Evolutionary conservation across 306 rosid genomes (phyloP).

Genomic region (Trichosanthes truncata): DNA sequence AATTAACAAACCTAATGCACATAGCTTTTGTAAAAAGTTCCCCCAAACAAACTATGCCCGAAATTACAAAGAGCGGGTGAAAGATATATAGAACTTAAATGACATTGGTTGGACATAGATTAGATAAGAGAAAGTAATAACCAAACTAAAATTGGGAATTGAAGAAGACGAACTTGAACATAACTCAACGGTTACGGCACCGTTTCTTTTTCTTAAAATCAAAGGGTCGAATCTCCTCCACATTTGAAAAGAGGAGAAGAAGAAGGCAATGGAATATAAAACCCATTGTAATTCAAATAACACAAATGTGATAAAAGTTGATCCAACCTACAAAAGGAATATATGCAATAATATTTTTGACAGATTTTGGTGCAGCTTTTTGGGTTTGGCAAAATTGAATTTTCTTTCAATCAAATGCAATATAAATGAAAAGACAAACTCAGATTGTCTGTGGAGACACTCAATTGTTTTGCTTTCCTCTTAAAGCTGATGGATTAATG

Average conservation of each 20-base stretch:
- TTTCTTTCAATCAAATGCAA: neutral
- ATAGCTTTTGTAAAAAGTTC: no score
- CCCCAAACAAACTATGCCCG: no score
- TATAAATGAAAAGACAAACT: neutral
- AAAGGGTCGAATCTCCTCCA: no score
- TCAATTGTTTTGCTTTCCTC: neutral
- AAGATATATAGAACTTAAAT: no score
- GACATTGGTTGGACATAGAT: no score
- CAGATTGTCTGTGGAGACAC: neutral
- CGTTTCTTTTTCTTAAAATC: no score
- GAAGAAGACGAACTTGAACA: no score
- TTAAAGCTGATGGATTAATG: neutral
- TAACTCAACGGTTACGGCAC: no score
- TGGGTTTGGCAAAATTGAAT: neutral
- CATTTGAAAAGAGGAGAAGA: neutral
- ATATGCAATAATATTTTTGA: neutral
- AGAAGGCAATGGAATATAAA: neutral
- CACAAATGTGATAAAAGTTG: neutral
- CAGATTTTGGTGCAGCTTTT: conserved; percentile 3
- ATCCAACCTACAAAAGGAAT: neutral
- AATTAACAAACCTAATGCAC: no score
- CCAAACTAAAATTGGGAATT: no score
- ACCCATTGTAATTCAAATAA: neutral
- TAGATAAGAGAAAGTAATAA: no score
- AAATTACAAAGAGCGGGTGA: no score